Evolutionary conservation across 805 yeast species (phyloP), one percentile per base, ranked within the genome.

Genomic region (Candida tammaniensis): DNA sequence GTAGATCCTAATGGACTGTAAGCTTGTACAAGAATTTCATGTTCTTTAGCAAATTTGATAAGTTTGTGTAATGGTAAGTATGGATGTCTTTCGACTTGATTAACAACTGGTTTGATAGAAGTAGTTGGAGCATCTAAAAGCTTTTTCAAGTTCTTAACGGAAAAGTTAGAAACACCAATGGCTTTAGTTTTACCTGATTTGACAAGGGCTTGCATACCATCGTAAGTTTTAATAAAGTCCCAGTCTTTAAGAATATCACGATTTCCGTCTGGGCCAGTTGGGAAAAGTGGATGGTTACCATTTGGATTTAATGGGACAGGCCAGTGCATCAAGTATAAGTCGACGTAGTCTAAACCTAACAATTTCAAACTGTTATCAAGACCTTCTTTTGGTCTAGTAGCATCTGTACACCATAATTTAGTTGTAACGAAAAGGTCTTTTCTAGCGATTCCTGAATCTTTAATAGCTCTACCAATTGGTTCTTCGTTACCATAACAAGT

Each of bases 261-360:
- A 14, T 52, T 55, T 7, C 68, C 74, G 47, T 52, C 55, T 27
- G 59, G 59, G 28, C 41, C 48, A 14, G 43, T 52, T 31, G 74
- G 72, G 30, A 67, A 47, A 30, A 37, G 44, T 26, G 32, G 51
- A 42, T 59, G 44, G 26, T 56, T 59, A 20, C 63, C 61, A 31
- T 62, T 56, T 12, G 68, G 58, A 34, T 69, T 72, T 42, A 74
- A 54, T 5, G 59, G 51, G 24, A 50, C 43, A 4, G 95, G 95
- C 94, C 94, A 86, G 60, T 86, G 95, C 57, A 86, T 72, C 53
- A 86, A 70, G 53, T 80, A 79, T 38, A 86, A 63, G 55, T 86
- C 95, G 30, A 86, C 82, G 50, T 86, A 86, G 31, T 82, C 91
- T 44, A 84, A 53, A 0, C 79, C 80, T 42, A 86, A 67, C 49